Evolutionary conservation across 2,329 filamentous ascomycete species (phyloP).

Genomic region (Pseudocercospora vitis): DNA sequence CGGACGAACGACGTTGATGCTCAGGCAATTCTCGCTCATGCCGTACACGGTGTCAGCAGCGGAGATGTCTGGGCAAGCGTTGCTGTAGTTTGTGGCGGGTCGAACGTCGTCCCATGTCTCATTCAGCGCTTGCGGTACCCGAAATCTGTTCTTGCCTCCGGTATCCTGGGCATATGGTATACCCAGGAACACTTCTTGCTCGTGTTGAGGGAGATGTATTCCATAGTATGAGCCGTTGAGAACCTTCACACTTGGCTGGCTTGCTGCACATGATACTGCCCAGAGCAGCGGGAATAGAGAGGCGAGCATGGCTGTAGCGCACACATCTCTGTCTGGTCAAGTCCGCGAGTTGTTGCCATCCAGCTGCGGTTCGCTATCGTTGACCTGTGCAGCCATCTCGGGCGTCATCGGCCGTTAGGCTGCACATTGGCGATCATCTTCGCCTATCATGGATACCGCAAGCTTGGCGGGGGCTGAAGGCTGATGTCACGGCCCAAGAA

Average conservation of each 20-base stretch:
- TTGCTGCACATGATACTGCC: not conserved
- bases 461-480: no score
- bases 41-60: slow-evolving; percentile 19
- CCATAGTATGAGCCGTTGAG: slow-evolving; percentile 45
- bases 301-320: not conserved
- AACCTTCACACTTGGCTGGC: slow-evolving; percentile 13
- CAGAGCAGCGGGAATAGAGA: not conserved
- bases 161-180: slow-evolving; percentile 42
- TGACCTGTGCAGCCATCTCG: not conserved
- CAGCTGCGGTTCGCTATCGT: not conserved
- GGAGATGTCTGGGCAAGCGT: slow-evolving; percentile 24
- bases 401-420: not conserved
- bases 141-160: slow-evolving; percentile 36
- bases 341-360: not conserved
- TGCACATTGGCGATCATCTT: not conserved
- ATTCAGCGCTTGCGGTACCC: slow-evolving; percentile 29
- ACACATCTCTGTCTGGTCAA: not conserved
- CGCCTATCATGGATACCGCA: slow-evolving; percentile 1
- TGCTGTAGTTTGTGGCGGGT: slow-evolving; percentile 21
- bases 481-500: no score
- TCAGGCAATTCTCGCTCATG: slow-evolving; percentile 56
- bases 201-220: slow-evolving; percentile 40
- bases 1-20: slow-evolving; percentile 61
- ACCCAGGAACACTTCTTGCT: slow-evolving; percentile 51
- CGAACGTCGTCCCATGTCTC: slow-evolving; percentile 21